Percentiles rank a stretch among this genome's conserved stretches.
Evolutionary conservation across 495 filamentous ascomycete species (phyloP).

Genomic region (Xylaria castorea): DNA sequence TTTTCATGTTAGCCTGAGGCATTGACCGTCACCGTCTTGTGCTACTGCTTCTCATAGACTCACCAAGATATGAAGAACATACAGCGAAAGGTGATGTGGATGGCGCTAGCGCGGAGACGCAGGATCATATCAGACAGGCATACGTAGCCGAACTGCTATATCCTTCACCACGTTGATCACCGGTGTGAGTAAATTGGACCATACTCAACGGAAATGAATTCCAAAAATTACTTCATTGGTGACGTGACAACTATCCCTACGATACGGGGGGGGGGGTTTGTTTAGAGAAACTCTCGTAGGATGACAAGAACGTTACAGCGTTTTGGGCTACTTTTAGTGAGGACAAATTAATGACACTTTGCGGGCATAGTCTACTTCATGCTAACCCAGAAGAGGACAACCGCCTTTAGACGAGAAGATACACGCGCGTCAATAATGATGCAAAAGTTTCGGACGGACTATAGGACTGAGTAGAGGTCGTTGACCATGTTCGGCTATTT

Average conservation of each 20-base stretch:
- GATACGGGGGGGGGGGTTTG: background rate
- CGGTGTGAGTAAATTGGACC: background rate
- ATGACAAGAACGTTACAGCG: too few species aligned
- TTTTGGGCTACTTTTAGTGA: too few species aligned
- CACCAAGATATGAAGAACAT: background rate
- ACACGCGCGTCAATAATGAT: too few species aligned
- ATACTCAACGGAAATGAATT: background rate
- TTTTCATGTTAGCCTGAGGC: background rate
- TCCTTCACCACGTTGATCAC: background rate
- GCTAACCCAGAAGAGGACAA: too few species aligned
- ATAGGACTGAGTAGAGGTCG: background rate
- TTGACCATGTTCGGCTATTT: too few species aligned
- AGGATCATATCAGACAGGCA: background rate
- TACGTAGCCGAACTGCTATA: background rate
- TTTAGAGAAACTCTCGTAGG: too few species aligned
- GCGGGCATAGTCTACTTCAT: too few species aligned
- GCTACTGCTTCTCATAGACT: too few species aligned
- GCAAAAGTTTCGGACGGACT: too few species aligned
- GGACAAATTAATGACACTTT: too few species aligned
- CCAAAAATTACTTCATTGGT: background rate
- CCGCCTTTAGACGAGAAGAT: too few species aligned
- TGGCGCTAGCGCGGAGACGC: background rate
- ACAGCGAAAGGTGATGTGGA: background rate
- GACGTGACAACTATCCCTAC: background rate
- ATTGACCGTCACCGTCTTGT: background rate